Evolutionary conservation across 129 eudicot genomes (phyloP).

Genomic region (Deinandra increscens): DNA sequence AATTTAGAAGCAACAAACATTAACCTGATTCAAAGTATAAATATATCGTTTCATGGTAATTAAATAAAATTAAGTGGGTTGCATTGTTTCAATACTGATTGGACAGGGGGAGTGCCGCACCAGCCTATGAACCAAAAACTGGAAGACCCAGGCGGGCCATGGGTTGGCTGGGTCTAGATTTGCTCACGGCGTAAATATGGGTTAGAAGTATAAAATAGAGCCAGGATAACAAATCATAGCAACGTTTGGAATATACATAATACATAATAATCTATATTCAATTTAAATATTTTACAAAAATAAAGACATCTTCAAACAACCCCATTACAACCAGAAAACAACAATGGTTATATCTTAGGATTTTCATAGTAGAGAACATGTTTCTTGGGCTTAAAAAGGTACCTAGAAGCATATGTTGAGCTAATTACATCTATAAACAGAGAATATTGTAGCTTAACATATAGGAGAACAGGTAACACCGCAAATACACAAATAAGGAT

Average conservation of each 20-base stretch:
- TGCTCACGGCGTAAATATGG: too few species aligned
- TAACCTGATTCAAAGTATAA: too few species aligned
- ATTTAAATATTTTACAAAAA: background rate
- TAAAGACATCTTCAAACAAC: background rate
- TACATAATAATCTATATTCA: background rate
- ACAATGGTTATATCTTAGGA: conserved; percentile 23
- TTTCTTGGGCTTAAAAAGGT: conserved; percentile 23
- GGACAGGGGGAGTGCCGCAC: too few species aligned
- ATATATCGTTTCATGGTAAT: too few species aligned
- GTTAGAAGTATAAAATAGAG: too few species aligned
- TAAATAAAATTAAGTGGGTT: too few species aligned
- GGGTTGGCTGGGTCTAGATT: too few species aligned
- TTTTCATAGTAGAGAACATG: conserved; percentile 20
- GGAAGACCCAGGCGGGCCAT: too few species aligned
- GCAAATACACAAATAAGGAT: conserved; percentile 28
- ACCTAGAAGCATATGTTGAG: conserved; percentile 10
- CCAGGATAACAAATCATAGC: background rate
- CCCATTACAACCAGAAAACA: background rate
- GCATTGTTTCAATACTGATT: too few species aligned
- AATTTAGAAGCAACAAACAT: too few species aligned
- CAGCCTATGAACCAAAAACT: too few species aligned
- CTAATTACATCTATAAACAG: background rate
- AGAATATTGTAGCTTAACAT: conserved; percentile 23
- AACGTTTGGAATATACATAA: background rate
- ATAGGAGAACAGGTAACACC: conserved; percentile 22